phyloP scores from a whole-genome alignment of 176 grass and related monocot species.

The Leersia perrieri region DNA sequence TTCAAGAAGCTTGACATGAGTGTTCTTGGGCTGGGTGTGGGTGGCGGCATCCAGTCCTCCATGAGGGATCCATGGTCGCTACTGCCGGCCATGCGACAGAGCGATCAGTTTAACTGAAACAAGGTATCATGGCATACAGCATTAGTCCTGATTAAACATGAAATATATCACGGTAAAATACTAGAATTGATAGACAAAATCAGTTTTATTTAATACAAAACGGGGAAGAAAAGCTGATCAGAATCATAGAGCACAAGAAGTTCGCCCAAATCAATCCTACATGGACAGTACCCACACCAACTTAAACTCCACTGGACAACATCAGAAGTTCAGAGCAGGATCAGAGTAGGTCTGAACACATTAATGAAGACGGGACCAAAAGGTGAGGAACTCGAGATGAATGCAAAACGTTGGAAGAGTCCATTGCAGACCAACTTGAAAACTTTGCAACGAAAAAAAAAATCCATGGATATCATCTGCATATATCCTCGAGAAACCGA shows the following conservation, averaged over 20 bases:
- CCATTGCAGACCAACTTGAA: background rate
- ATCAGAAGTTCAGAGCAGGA: background rate
- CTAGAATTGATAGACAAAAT: background rate
- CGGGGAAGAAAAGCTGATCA: background rate
- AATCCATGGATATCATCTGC: background rate
- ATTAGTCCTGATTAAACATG: slow-evolving; percentile 29
- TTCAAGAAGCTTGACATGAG: slow-evolving; percentile 73
- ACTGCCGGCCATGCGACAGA: slow-evolving; percentile 30
- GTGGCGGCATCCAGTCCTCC: slow-evolving; percentile 63
- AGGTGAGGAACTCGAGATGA: background rate
- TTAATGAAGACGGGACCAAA: background rate
- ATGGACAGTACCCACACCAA: slow-evolving; percentile 2
- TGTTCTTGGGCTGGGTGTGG: slow-evolving; percentile 66
- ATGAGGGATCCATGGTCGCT: slow-evolving; percentile 52
- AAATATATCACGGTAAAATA: background rate
- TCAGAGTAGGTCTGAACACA: background rate
- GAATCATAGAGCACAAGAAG: background rate
- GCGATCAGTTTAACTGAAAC: slow-evolving; percentile 33
- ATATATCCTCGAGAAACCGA: background rate
- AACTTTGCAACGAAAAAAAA: background rate
- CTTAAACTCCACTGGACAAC: background rate
- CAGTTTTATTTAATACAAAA: background rate
- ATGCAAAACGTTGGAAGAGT: background rate
- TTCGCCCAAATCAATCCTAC: background rate
- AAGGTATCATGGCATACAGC: background rate